Evolutionary conservation across 2,329 filamentous ascomycete species (phyloP).

Genomic region (Teratosphaeria destructans): DNA sequence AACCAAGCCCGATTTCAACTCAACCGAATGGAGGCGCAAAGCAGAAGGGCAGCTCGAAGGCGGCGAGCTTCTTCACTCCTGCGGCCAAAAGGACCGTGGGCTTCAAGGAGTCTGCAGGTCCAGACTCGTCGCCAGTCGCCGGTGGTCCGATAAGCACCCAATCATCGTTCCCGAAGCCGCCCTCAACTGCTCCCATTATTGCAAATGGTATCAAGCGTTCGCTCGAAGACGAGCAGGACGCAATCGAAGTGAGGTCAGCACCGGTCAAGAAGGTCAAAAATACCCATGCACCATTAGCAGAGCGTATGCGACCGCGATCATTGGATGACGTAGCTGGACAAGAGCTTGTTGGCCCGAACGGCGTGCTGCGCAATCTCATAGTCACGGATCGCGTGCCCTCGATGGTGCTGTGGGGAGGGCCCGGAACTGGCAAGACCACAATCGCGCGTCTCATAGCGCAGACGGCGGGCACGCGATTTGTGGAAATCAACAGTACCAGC

Average conservation of each 20-base stretch:
- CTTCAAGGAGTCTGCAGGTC: constrained; percentile 17
- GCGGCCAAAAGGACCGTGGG: constrained; percentile 32
- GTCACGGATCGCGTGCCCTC: constrained; percentile 78
- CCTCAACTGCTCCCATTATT: constrained; percentile 13
- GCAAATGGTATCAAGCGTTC: constrained; percentile 16
- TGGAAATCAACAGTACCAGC: constrained; percentile 91
- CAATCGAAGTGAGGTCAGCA: constrained; percentile 10
- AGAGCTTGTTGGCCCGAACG: constrained; percentile 73
- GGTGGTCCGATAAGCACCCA: neutral
- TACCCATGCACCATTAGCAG: constrained; percentile 69
- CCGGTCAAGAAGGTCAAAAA: constrained; percentile 56
- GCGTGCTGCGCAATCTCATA: constrained; percentile 79
- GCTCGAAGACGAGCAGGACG: constrained; percentile 13
- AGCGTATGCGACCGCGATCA: constrained; percentile 78
- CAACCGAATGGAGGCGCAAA: constrained; percentile 14
- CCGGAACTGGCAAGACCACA: constrained; percentile 78
- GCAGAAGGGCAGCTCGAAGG: constrained; percentile 20
- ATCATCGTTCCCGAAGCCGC: constrained; percentile 1
- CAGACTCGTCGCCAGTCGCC: neutral
- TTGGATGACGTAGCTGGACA: constrained; percentile 86
- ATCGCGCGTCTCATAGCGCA: constrained; percentile 85
- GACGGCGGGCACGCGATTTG: constrained; percentile 72
- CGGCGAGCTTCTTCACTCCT: constrained; percentile 45
- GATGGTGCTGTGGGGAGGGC: constrained; percentile 86
- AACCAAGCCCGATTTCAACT: constrained; percentile 32